Evolutionary conservation across 495 filamentous ascomycete genomes (phyloP), one percentile per base, ranked within the genome.

Genomic region (Hyphodiscus hymeniophilus): DNA sequence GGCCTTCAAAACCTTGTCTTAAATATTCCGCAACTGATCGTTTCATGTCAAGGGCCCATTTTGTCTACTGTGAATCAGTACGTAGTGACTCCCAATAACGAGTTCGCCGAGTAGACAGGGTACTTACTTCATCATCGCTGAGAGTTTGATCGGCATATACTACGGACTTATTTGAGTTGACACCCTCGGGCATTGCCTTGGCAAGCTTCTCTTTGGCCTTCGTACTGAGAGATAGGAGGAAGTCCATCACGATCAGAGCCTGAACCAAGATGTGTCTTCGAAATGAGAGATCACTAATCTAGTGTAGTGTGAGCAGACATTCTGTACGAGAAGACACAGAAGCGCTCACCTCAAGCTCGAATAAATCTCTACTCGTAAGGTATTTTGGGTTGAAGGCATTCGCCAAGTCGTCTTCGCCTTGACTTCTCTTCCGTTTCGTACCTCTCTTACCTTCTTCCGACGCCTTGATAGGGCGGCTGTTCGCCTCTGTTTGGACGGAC

Each of bases 371-470:
- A 53, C 87, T 94, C 16, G 92, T 99, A 10, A 99, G 73, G 64
- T 97, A 99, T 60, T 96, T 97, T 7, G 92, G 89, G 57, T 97
- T 97, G 69, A 94, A 95, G 18, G 75, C 83, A 60, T 80, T 85
- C 26, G 82, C 74, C 38, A 88, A 71, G 41, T 73, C 69, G 34
- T 73, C 69, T 38, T 77, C 74, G 0, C 66, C 70, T 35, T 82
- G 75, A 24, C 76, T 74, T 21, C 80, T 76, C 60, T 91, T 95
- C 23, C 85, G 74, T 63, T 94, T 94, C n/a, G 71, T 63, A 7
- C 78, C 77, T 35, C 72, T 73, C 30, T 77, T 74, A 34, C 64
- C 62, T 21, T 87, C 82, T 12, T 83, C 86, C 3, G 70, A 63
- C 2, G 68, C 61, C 46, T 76, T 84, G 17, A 73, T 66, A 22